Conservation (phyloP, 2,329 filamentous ascomycete species). For the Aureobasidium sp. region DNA sequence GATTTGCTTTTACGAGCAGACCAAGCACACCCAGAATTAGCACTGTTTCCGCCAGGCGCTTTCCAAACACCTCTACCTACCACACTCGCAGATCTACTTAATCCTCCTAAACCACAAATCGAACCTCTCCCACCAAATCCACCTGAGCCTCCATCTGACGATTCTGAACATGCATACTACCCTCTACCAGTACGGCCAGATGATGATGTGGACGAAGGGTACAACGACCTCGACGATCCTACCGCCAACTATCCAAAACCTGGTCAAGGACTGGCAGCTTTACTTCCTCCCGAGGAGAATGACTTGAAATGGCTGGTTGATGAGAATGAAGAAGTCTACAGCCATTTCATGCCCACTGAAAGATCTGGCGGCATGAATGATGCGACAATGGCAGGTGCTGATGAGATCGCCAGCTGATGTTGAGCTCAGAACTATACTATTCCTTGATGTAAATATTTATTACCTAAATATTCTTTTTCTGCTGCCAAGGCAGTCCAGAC, state of each 20-base stretch:
- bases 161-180: conserved; percentile 18
- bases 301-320: conserved; percentile 58
- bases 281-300: conserved; percentile 49
- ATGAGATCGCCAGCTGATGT: background rate
- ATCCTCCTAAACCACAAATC: conserved; percentile 27
- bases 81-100: conserved; percentile 18
- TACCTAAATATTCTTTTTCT: background rate
- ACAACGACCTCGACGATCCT: conserved; percentile 46
- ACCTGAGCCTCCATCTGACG: conserved; percentile 11
- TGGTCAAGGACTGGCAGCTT: conserved; percentile 51
- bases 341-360: conserved; percentile 4
- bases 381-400: conserved; percentile 10
- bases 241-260: conserved; percentile 56
- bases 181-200: conserved; percentile 23
- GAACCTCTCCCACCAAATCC: conserved; percentile 21
- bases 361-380: background rate
- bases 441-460: background rate
- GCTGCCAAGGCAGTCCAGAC: background rate
- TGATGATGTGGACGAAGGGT: conserved; percentile 47
- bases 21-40: conserved; percentile 56
- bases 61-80: conserved; percentile 12
- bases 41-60: conserved; percentile 50
- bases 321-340: conserved; percentile 36
- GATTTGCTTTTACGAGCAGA: conserved; percentile 58
- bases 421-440: background rate